Evolutionary conservation across 108 stramenopile genomes (phyloP).

Genomic region (Cyclotella cryptica): DNA sequence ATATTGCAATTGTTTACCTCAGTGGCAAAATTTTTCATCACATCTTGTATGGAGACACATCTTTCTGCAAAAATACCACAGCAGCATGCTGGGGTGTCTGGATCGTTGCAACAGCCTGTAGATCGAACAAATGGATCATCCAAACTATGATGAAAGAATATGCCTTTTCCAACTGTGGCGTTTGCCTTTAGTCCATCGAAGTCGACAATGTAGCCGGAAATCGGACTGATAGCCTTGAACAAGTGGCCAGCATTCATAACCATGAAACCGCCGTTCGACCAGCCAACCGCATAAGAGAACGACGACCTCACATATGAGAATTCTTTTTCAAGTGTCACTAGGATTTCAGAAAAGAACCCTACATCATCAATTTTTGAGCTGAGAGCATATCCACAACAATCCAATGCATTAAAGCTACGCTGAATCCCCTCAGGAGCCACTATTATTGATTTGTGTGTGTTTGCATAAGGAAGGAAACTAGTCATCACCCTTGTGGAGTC

Average conservation of each 20-base stretch:
- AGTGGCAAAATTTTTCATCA: conserved; percentile 31
- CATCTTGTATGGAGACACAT: conserved; percentile 43
- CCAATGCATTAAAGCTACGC: conserved; percentile 56
- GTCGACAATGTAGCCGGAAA: conserved; percentile 48
- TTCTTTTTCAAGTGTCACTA: conserved; percentile 29
- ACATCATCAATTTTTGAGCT: conserved; percentile 58
- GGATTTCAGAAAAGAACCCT: conserved; percentile 53
- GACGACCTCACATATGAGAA: conserved; percentile 26
- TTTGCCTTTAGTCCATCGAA: conserved; percentile 1
- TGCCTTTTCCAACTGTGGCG: conserved; percentile 27
- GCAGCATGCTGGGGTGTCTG: conserved; percentile 59
- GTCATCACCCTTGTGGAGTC: conserved; percentile 10
- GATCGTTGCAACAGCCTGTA: conserved; percentile 62
- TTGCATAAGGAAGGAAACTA: conserved; percentile 33
- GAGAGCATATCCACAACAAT: conserved; percentile 74
- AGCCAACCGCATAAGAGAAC: conserved; percentile 58
- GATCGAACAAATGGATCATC: conserved; percentile 56
- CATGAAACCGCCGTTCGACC: conserved; percentile 75
- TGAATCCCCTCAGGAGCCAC: conserved; percentile 59
- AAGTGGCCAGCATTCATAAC: conserved; percentile 55
- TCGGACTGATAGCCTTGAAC: conserved; percentile 64
- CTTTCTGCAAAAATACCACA: conserved; percentile 53
- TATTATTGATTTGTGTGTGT: conserved; percentile 50
- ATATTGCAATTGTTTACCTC: conserved; percentile 40
- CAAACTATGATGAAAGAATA: conserved; percentile 60